These are phyloP conservation scores for barley (Hordeum vulgare) DNA, from an alignment of 176 grass and related monocot genomes.

Conservation along the genomic window DNA sequence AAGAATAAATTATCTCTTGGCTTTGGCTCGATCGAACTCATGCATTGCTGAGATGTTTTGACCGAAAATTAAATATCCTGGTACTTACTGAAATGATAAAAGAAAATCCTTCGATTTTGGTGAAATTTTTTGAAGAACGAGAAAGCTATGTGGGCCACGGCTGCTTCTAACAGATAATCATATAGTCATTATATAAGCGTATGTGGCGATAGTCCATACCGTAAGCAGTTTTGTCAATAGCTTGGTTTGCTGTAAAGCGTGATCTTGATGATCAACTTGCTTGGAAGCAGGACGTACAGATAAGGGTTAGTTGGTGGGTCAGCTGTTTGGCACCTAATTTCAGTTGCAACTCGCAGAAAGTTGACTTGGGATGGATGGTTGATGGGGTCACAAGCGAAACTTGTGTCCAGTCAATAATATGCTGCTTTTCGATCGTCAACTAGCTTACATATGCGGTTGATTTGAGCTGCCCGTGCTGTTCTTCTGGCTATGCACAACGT, in stretches of 20 bases:
- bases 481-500: not conserved
- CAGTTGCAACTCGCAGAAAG: not conserved
- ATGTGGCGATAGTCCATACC: not conserved
- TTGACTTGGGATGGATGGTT: not conserved
- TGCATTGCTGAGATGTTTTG: not conserved
- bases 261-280: not conserved
- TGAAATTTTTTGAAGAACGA: not conserved
- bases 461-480: not conserved
- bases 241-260: not conserved
- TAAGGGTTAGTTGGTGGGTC: not conserved
- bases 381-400: not conserved
- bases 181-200: not conserved
- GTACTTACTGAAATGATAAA: not conserved
- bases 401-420: not conserved
- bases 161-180: not conserved
- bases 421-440: not conserved
- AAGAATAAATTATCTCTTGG: not conserved
- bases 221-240: not conserved
- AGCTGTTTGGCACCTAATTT: not conserved
- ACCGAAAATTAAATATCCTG: not conserved
- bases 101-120: not conserved
- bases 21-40: not conserved
- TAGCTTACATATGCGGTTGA: not conserved
- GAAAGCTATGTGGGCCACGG: not conserved
- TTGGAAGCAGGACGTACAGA: not conserved